Conservation (phyloP, 2,329 filamentous ascomycete species). For the Eurotiales sp. region DNA sequence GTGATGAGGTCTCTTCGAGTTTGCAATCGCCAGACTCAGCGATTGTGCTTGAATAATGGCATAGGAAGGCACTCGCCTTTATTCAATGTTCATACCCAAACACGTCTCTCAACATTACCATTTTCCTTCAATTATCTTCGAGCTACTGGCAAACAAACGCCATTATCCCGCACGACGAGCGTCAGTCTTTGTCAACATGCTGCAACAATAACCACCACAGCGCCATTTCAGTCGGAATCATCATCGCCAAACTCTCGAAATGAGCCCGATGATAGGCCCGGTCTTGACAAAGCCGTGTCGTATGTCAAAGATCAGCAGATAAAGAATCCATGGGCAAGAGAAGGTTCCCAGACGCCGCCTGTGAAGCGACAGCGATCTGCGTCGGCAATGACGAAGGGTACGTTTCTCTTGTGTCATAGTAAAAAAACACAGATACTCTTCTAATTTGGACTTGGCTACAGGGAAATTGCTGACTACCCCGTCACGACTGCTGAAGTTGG, state of each 20-base stretch:
- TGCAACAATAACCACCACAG: background rate
- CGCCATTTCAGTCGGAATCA: background rate
- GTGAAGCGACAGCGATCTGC: constrained; percentile 48
- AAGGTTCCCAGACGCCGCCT: constrained; percentile 58
- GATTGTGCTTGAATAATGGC: background rate
- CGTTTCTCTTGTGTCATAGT: no score
- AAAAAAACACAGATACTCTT: no score
- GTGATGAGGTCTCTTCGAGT: constrained; percentile 1
- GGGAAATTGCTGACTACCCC: constrained; percentile 79
- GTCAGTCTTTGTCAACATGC: background rate
- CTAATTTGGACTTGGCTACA: constrained; percentile 26
- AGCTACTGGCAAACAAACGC: background rate
- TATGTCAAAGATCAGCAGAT: constrained; percentile 42
- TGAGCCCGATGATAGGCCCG: background rate
- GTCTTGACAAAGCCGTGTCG: constrained; percentile 1
- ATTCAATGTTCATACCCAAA: background rate
- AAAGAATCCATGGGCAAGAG: constrained; percentile 63
- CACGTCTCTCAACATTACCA: background rate
- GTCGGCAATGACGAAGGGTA: constrained; percentile 63
- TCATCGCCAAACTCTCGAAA: background rate
- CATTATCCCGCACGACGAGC: background rate
- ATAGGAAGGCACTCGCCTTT: background rate
- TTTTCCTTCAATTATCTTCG: background rate
- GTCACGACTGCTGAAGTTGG: constrained; percentile 73
- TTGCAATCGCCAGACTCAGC: constrained; percentile 1